A percentile compares a stretch with the other conserved stretches of the same genome.
Conservation (phyloP, 352 stramenopile genomes). For the Aphanomyces stellatus region DNA sequence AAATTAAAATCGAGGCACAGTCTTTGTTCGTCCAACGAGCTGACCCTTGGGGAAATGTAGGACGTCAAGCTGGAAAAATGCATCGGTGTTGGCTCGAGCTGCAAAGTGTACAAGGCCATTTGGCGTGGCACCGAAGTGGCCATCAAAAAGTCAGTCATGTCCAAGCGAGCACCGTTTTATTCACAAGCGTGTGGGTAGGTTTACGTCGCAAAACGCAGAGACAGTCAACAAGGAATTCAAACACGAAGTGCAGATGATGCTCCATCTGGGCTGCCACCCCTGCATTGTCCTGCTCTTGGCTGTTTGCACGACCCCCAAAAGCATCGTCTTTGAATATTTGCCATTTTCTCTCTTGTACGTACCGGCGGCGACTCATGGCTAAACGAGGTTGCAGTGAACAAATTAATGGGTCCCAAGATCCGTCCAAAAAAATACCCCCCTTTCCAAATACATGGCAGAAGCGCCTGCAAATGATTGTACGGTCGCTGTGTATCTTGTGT, state of each 20-base stretch:
- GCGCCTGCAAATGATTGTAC: slow-evolving; percentile 66
- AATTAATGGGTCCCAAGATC: slow-evolving; percentile 60
- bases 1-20: slow-evolving; percentile 20
- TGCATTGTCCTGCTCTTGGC: slow-evolving; percentile 64
- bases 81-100: slow-evolving; percentile 65
- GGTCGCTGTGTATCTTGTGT: neutral
- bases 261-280: slow-evolving; percentile 47
- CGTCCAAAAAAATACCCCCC: slow-evolving; percentile 39
- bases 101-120: slow-evolving; percentile 63
- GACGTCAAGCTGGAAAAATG: slow-evolving; percentile 36
- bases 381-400: slow-evolving; percentile 33
- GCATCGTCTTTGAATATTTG: slow-evolving; percentile 67
- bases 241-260: slow-evolving; percentile 73
- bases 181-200: neutral
- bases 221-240: slow-evolving; percentile 57
- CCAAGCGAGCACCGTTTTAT: neutral
- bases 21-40: neutral
- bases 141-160: slow-evolving; percentile 50
- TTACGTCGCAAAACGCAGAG: slow-evolving; percentile 16
- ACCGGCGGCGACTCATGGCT: neutral
- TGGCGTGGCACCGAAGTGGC: slow-evolving; percentile 67
- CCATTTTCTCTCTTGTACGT: slow-evolving; percentile 70
- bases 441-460: slow-evolving; percentile 73
- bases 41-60: slow-evolving; percentile 12
- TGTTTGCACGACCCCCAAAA: slow-evolving; percentile 44